Base-by-base conservation (phyloP, 73 alveolate species). In the Paramecium pentaurelia region DNA sequence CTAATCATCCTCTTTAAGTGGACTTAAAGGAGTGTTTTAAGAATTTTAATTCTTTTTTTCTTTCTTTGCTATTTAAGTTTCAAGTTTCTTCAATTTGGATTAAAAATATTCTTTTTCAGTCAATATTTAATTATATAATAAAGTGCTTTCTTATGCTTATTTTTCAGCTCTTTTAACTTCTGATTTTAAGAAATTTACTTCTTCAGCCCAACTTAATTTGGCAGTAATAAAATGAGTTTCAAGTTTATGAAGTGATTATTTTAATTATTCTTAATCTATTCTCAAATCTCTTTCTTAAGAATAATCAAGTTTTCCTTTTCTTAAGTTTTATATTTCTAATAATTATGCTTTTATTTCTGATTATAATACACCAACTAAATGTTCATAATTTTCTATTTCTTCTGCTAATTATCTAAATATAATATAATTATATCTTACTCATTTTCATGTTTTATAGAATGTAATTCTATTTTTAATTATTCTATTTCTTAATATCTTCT, bases 81-180 rank as follows among this genome's bases (percentile, higher is more conserved):
- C 91, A 22, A 80, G 45, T 47, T 80, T 80, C 34, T 47, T 80
- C 42, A 80, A 40, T 12, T 80, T 80, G 9, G 71, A 25, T n/a
- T 80, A 27, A 27, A 80, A 80, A 36, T 32, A 80, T 32, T 80
- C 91, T n/a, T 80, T 80, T 44, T 80, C 91, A 25, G 91, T 47
- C n/a, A 49, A 32, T 44, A 80, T 47, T 80, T 80, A 47, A 49
- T 40, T 80, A 80, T 45, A 80, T 28, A 80, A 22, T 10, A 80
- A 9, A 3, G 47, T 45, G 8, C 75, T 27, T 14, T 80, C 73
- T 44, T 27, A 18, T 44, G 42, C 8, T 32, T 45, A 25, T 36
- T 80, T 80, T n/a, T 80, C 91, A n/a, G 91, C 71, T 49, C 91
- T 80, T 36, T 49, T 80, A 10, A 80, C 30, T 47, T 80, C 91